These are phyloP conservation scores for Acanthamoeba triangularis DNA, from an alignment of 208 protist species.

Conservation along the genomic window DNA sequence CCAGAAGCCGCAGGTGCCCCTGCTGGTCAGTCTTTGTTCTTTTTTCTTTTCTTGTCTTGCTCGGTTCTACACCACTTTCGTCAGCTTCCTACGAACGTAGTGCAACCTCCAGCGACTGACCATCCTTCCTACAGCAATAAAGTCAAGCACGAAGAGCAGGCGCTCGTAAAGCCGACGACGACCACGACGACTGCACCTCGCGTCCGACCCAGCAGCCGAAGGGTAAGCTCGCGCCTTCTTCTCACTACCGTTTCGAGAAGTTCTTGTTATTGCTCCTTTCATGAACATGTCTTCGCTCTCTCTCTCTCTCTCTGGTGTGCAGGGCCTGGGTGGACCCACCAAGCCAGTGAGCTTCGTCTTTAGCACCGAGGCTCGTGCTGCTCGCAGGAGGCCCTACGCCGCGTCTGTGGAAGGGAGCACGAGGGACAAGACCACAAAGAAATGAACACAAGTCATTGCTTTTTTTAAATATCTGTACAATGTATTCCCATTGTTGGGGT, in stretches of 20 bases:
- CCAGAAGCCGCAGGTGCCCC: slow-evolving; percentile 29
- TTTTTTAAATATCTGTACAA: no score
- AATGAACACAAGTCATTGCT: no score
- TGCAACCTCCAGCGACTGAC: not conserved
- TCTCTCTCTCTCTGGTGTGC: not conserved
- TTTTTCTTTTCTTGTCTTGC: no score
- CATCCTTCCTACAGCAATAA: not conserved
- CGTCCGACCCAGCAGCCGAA: not conserved
- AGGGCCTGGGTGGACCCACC: not conserved
- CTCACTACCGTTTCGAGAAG: no score
- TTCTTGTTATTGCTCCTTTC: no score
- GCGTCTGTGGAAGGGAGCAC: no score
- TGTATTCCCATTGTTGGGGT: no score
- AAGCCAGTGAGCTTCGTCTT: not conserved
- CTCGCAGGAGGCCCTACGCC: not conserved
- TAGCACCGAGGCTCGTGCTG: not conserved
- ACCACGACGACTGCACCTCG: not conserved
- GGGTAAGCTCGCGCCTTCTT: no score
- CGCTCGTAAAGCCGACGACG: not conserved
- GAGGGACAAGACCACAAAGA: not conserved
- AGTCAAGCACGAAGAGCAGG: not conserved
- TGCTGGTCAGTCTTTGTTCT: not conserved
- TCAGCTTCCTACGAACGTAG: not conserved
- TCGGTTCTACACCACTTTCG: no score
- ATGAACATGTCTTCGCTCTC: no score